Percentiles rank a stretch among this genome's conserved stretches.
These are phyloP conservation scores for Hippophae rhamnoides DNA, from an alignment of 306 rosid genomes.

Conservation along the genomic window DNA sequence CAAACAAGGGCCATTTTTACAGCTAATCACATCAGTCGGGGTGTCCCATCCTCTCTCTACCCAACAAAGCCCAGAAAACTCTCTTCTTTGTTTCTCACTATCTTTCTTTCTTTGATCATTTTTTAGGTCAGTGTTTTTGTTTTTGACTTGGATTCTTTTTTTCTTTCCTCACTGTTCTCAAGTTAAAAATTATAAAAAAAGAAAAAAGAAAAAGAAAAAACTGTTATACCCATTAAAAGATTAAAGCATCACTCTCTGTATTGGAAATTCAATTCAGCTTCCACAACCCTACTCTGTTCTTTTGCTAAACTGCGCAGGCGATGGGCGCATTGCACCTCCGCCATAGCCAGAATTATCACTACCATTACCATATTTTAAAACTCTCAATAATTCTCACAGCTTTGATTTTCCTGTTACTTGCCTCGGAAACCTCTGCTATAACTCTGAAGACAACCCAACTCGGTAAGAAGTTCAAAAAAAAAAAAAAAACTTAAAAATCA, in stretches of 20 bases:
- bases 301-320: constrained; percentile 23
- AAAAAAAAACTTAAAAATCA: background rate
- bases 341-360: background rate
- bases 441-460: constrained; percentile 17
- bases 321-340: constrained; percentile 39
- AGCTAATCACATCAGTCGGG: constrained; percentile 33
- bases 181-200: too few species aligned
- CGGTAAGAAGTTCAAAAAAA: constrained; percentile 20
- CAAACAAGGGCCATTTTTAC: background rate
- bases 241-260: constrained; percentile 4
- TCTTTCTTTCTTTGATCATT: background rate
- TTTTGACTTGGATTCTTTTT: constrained; percentile 41
- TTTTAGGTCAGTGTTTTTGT: constrained; percentile 18
- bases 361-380: constrained; percentile 3
- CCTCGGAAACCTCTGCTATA: constrained; percentile 24
- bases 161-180: constrained; percentile 12
- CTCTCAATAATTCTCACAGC: constrained; percentile 29
- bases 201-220: constrained; percentile 19
- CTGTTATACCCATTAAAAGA: constrained; percentile 16
- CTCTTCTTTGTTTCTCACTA: constrained; percentile 1
- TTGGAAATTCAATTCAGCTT: background rate
- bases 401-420: constrained; percentile 47
- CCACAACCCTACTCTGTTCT: background rate
- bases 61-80: constrained; percentile 18
- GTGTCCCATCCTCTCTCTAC: constrained; percentile 15